These are phyloP conservation scores for Chaetomium globosum DNA, from an alignment of 2,329 filamentous ascomycete genomes.

Conservation along the genomic window DNA sequence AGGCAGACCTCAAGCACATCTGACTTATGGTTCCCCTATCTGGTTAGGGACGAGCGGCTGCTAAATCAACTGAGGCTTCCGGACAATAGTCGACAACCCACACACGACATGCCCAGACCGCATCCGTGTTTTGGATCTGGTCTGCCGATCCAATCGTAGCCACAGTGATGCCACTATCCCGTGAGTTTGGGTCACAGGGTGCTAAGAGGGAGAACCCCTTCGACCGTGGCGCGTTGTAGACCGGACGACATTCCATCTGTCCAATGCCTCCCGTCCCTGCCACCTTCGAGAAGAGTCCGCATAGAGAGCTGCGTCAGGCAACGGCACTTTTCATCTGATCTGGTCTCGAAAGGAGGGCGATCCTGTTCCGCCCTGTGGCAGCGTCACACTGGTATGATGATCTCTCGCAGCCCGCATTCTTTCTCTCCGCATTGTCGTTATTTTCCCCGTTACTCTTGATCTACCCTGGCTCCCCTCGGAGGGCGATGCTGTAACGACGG, in stretches of 20 bases:
- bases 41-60: conserved; percentile 36
- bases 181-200: conserved; percentile 18
- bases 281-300: conserved; percentile 22
- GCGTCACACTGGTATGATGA: conserved; percentile 28
- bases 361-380: conserved; percentile 5
- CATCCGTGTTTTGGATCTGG: conserved; percentile 37
- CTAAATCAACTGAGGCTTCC: conserved; percentile 35
- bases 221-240: not conserved
- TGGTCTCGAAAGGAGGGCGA: conserved; percentile 12
- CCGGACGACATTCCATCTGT: conserved; percentile 12
- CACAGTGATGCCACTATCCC: conserved; percentile 24
- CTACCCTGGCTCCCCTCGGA: not conserved
- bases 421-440: not conserved
- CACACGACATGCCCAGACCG: conserved; percentile 34
- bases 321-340: conserved; percentile 13
- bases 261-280: not conserved
- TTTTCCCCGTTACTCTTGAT: not conserved
- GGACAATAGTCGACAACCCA: conserved; percentile 17
- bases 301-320: not conserved
- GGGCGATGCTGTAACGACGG: conserved; percentile 2
- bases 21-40: conserved; percentile 7
- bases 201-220: not conserved
- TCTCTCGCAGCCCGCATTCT: conserved; percentile 26
- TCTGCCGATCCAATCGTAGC: conserved; percentile 30
- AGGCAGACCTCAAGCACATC: conserved; percentile 6